Base-by-base conservation (phyloP, 768 basidiomycete species). In the Pisolithus sp. region DNA sequence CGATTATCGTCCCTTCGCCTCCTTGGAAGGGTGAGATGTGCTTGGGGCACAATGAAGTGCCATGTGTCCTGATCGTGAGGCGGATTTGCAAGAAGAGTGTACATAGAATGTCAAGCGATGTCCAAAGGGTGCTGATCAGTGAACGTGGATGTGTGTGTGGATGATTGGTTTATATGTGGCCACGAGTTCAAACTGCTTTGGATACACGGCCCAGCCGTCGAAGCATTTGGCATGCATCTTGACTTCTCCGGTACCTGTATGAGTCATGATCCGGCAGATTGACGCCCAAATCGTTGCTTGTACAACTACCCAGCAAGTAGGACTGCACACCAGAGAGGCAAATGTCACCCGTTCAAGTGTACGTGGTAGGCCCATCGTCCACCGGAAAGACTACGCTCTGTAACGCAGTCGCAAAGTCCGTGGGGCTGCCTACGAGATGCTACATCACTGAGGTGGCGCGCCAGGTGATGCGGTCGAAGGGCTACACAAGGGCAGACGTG, bases 331-430 rank as follows among this genome's bases (percentile, higher is more conserved):
- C 51, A 38, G 54, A 60, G 36, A 34, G 45, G 9, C 52, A 44
- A 37, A 18, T 39, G n/a, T 51, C 46, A 21, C 53, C 57, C 51
- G 59, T 54, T 30, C 64, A 65, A 43, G n/a, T 64, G 30, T 81
- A 76, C 54, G 62, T 82, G 40, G 64, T 81, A 44, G 80, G 79
- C 6, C 79, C 80, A 26, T 76, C 80, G 64, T 83, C 83, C 15
- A 80, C 80, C 12, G 85, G 85, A n/a, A 87, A 86, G 64, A 82
- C 84, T 23, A 85, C 83, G 0, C 72, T 85, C 3, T 84, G 81
- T 62, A 63, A 73, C 34, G 79, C 80, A 2, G 62, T 85, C 0
- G 73, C 73, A 0, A 55, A 68, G 42, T 68, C 69, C 36, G 58
- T 83, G 9, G 64, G 67, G 1, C 53, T 86, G 28, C 49, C 55